Evolutionary conservation across 2,329 filamentous ascomycete genomes (phyloP).

Genomic region (Penicillium sp.): DNA sequence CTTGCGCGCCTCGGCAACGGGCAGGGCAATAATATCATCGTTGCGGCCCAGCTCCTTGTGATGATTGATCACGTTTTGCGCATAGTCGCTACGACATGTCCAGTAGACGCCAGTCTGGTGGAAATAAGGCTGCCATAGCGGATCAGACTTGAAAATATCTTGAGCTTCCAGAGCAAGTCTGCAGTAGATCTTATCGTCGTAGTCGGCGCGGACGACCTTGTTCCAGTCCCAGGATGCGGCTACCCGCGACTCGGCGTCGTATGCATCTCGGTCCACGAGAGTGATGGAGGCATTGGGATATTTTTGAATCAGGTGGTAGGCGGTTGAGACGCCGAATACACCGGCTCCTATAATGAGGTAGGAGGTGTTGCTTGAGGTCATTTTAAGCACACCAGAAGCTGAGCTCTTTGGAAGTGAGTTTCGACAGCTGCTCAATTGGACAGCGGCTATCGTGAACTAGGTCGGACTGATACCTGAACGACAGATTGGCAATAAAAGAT

Average conservation of each 20-base stretch:
- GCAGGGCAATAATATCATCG: slow-evolving; percentile 52
- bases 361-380: slow-evolving; percentile 29
- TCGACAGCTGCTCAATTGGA: not conserved
- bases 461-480: not conserved
- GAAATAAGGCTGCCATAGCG: slow-evolving; percentile 46
- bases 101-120: slow-evolving; percentile 58
- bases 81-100: slow-evolving; percentile 52
- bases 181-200: slow-evolving; percentile 36
- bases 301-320: slow-evolving; percentile 35
- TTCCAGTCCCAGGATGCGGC: slow-evolving; percentile 39
- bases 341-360: slow-evolving; percentile 34
- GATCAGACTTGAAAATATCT: slow-evolving; percentile 43
- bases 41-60: slow-evolving; percentile 55
- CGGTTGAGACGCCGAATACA: slow-evolving; percentile 36
- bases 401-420: not conserved
- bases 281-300: slow-evolving; percentile 35
- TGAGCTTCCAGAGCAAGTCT: slow-evolving; percentile 33
- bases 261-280: slow-evolving; percentile 36
- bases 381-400: slow-evolving; percentile 3
- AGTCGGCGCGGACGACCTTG: slow-evolving; percentile 36
- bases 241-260: slow-evolving; percentile 40
- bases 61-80: slow-evolving; percentile 53
- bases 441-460: not conserved
- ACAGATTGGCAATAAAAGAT: not conserved
- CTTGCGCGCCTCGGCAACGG: slow-evolving; percentile 57